These are phyloP conservation scores for Saturnispora quitensis DNA, from an alignment of 805 yeast species.

Conservation along the genomic window DNA sequence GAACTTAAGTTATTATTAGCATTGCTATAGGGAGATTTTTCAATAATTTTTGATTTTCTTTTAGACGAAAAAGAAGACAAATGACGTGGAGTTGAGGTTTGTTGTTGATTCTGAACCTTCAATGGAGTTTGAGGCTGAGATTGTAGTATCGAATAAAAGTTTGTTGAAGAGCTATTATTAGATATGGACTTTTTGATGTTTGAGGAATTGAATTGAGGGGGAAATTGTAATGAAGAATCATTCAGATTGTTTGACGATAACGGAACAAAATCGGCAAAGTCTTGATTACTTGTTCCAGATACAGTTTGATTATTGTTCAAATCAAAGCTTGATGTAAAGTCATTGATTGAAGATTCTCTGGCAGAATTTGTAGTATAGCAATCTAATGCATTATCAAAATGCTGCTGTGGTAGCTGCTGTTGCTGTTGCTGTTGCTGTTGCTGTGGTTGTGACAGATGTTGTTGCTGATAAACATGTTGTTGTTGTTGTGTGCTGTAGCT, in stretches of 20 bases:
- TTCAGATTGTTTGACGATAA: constrained; percentile 15
- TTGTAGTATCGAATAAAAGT: constrained; percentile 9
- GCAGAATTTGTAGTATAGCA: not conserved
- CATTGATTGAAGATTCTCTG: not conserved
- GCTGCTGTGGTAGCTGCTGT: constrained; percentile 1
- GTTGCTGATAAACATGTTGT: not conserved
- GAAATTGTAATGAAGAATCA: constrained; percentile 22
- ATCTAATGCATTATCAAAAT: not conserved
- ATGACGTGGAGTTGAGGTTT: constrained; percentile 11
- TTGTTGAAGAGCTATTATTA: constrained; percentile 2
- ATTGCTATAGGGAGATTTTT: constrained; percentile 27
- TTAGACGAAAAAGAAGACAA: constrained; percentile 11
- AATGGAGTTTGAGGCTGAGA: constrained; percentile 15
- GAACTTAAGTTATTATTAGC: constrained; percentile 1
- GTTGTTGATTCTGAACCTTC: constrained; percentile 2
- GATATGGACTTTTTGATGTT: constrained; percentile 13
- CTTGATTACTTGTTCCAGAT: constrained; percentile 5
- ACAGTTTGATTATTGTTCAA: not conserved
- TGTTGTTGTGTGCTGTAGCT: not conserved
- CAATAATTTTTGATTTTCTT: constrained; percentile 16
- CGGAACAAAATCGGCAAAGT: constrained; percentile 24
- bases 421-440: constrained; percentile 6
- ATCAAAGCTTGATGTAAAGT: not conserved
- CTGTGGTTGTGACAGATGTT: constrained; percentile 4
- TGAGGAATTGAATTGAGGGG: constrained; percentile 16